Percentiles rank a stretch among this genome's conserved stretches.
phyloP scores from a whole-genome alignment of 2,329 filamentous ascomycete species.

The Coniochaeta sp. region DNA sequence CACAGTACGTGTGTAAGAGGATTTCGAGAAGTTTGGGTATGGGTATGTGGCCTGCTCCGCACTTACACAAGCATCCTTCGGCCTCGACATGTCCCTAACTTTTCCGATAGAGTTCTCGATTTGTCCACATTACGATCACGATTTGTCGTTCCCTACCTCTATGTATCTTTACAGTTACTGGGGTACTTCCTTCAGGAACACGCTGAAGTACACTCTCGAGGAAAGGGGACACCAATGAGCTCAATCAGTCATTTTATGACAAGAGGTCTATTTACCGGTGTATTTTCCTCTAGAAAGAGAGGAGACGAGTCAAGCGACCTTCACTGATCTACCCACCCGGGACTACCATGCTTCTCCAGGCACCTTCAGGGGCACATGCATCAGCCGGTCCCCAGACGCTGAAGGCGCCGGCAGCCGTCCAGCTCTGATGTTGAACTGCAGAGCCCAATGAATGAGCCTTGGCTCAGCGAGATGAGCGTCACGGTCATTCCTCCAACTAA shows the following conservation, averaged over 20 bases:
- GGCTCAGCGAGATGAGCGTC: constrained; percentile 32
- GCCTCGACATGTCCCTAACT: background rate
- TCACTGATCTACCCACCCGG: too few species aligned
- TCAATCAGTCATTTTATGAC: background rate
- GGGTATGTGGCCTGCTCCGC: background rate
- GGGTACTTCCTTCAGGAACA: too few species aligned
- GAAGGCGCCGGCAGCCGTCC: constrained; percentile 28
- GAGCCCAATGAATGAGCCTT: constrained; percentile 33
- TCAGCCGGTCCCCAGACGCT: constrained; percentile 15
- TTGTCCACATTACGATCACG: background rate
- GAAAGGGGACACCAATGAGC: background rate
- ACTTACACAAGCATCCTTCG: background rate
- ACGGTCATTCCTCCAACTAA: constrained; percentile 29
- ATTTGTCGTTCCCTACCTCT: background rate
- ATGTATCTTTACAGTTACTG: background rate
- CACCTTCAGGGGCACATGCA: constrained; percentile 24
- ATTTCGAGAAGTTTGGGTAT: too few species aligned
- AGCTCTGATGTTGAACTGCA: constrained; percentile 41
- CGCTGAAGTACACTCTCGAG: background rate
- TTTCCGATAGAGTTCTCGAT: background rate
- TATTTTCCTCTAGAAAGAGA: too few species aligned
- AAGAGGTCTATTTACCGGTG: background rate
- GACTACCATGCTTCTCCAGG: background rate
- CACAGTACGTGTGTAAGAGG: too few species aligned
- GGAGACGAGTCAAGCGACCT: background rate